These are phyloP conservation scores for Borealophlyctis nickersoniae DNA, from an alignment of 192 early-diverging fungal species.

Conservation along the genomic window DNA sequence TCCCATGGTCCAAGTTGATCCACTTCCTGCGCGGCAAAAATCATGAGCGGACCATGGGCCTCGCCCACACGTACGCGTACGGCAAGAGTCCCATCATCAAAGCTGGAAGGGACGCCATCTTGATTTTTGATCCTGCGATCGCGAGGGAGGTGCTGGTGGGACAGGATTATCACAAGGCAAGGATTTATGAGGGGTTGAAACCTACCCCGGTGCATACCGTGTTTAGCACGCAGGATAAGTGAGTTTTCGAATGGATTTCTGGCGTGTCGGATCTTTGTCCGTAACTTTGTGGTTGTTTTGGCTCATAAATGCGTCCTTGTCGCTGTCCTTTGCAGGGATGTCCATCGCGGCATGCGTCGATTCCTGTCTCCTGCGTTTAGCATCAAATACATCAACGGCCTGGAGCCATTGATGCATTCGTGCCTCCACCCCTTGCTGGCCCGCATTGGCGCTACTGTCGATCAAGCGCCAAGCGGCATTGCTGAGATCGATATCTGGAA, in stretches of 20 bases:
- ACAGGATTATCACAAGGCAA: not conserved
- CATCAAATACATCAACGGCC: not conserved
- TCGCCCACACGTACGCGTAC: not conserved
- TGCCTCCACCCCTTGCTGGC: not conserved
- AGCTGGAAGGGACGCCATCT: not conserved
- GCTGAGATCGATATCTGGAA: not conserved
- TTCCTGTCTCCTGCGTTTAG: constrained; percentile 1
- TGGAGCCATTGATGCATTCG: not conserved
- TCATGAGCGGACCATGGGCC: not conserved
- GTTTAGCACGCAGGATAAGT: not conserved
- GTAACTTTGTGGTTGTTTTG: not conserved
- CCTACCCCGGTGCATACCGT: not conserved
- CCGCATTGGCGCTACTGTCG: not conserved
- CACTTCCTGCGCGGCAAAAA: not conserved
- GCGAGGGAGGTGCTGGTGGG: not conserved
- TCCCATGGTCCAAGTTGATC: not conserved
- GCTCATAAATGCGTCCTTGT: not conserved
- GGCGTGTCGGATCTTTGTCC: not conserved
- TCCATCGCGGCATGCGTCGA: not conserved
- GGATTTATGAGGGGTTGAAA: not conserved
- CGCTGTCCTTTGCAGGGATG: not conserved
- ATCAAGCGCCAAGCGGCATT: not conserved
- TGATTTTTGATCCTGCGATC: not conserved
- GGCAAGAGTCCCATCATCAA: not conserved
- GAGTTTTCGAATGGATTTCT: not conserved